Conservation (phyloP, 2,329 filamentous ascomycete genomes). For the Waltergamsia citrina region DNA sequence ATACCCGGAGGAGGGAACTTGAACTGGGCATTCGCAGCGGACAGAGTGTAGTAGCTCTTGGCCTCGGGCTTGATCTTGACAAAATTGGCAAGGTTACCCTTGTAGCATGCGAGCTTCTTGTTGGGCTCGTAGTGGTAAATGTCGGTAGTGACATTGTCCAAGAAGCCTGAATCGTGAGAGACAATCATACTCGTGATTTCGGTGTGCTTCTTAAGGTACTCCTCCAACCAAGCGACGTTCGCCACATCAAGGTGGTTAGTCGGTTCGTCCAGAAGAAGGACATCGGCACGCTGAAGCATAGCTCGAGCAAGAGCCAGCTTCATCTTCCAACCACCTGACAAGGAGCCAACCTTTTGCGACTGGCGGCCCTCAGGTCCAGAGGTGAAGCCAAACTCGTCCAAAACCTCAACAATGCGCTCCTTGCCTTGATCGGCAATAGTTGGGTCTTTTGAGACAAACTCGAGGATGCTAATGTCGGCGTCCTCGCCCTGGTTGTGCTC, state of each 20-base stretch:
- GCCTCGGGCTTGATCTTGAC: slow-evolving; percentile 87
- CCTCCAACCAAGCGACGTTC: slow-evolving; percentile 92
- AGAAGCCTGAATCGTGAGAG: slow-evolving; percentile 94
- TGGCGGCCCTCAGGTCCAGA: slow-evolving; percentile 82
- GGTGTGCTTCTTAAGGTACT: slow-evolving; percentile 90
- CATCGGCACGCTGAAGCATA: slow-evolving; percentile 95
- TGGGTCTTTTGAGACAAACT: slow-evolving; percentile 86
- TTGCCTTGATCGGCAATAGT: slow-evolving; percentile 69
- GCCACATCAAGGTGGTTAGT: slow-evolving; percentile 96
- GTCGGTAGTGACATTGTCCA: slow-evolving; percentile 95
- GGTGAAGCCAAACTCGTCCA: slow-evolving; percentile 91
- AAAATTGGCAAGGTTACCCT: slow-evolving; percentile 74
- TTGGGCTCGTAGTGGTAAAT: slow-evolving; percentile 96
- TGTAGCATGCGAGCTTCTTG: slow-evolving; percentile 88
- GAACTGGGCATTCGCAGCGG: slow-evolving; percentile 82
- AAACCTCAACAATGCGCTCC: slow-evolving; percentile 73
- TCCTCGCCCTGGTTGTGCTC: slow-evolving; percentile 99
- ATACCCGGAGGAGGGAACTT: slow-evolving; percentile 97
- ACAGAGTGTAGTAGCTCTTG: slow-evolving; percentile 96
- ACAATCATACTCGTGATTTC: slow-evolving; percentile 97
- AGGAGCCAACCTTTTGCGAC: slow-evolving; percentile 79
- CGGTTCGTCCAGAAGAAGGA: slow-evolving; percentile 93
- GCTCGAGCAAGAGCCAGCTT: slow-evolving; percentile 92
- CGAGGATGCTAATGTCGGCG: slow-evolving; percentile 88
- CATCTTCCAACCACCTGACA: slow-evolving; percentile 99